Evolutionary conservation across 2,329 filamentous ascomycete species (phyloP), one percentile per base, ranked within the genome.

Genomic region (Aplosporella prunicola): DNA sequence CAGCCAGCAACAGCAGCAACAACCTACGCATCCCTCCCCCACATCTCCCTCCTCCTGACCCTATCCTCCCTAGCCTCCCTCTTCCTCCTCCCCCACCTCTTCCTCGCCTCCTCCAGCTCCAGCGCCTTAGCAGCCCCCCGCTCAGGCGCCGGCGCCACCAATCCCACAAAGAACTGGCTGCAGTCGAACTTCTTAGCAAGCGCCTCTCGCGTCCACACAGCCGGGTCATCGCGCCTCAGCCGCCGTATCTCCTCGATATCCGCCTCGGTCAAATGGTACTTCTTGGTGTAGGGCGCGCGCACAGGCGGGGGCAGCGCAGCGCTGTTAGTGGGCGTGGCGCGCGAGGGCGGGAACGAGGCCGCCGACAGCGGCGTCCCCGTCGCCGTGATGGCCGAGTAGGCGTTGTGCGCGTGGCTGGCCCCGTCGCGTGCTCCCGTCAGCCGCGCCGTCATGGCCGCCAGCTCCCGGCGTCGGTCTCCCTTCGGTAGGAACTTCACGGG

Each of bases 171-270:
- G 35, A 79, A 69, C 40, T 71, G 64, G 39, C 68, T 75, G 56
- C 76, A 80, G 5, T 71, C 67, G 52, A 78, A 82, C 51, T 70
- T 72, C 54, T 76, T 69, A 25, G 78, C 76, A 45, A 82, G 53
- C 49, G 65, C 67, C 40, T 65, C 64, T 30, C 74, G 56, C 31
- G 73, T 79, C 75, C 77, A 81, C 41, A 60, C 61, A 44, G 66
- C 60, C 5, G 76, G 76, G 46, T 81, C 71, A 40, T 60, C 60
- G 20, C 55, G 49, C 31, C 78, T 62, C 36, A 82, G 59, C 26
- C 50, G 50, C 37, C 74, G 63, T 34, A 82, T 80, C 56, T 80
- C 71, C 24, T 65, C 66, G 22, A 81, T 66, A 30, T 81, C 66
- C 23, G 60, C 60, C 31, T 64, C 64, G 11, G 60, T 71, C 39